Percentiles rank a stretch among this genome's conserved stretches.
Evolutionary conservation across 345 rosid genomes (phyloP).

Genomic region (Corchorus olitorius): DNA sequence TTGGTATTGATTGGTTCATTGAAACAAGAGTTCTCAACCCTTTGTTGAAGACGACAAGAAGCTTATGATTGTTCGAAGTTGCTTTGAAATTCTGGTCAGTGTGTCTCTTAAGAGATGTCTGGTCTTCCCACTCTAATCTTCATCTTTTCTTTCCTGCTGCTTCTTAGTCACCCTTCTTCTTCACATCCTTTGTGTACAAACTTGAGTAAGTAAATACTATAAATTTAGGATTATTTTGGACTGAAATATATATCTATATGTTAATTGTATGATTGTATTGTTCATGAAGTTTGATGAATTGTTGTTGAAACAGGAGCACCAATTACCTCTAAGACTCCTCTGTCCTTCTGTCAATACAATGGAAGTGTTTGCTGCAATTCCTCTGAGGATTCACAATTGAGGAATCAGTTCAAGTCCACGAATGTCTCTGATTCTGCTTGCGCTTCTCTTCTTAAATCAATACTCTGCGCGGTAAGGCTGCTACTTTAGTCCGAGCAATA

Average conservation of each 20-base stretch:
- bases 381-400: conserved; percentile 7
- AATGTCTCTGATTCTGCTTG: conserved; percentile 14
- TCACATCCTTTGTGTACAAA: neutral
- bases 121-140: conserved; percentile 1
- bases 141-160: conserved; percentile 9
- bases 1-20: neutral
- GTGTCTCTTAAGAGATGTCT: neutral
- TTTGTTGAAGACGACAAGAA: neutral
- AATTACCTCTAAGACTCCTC: conserved; percentile 1
- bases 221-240: no score
- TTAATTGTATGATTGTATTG: neutral
- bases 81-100: neutral
- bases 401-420: conserved; percentile 9
- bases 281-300: neutral
- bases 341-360: conserved; percentile 16
- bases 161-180: neutral
- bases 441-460: conserved; percentile 14
- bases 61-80: neutral
- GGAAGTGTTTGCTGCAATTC: conserved; percentile 20
- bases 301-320: conserved; percentile 21
- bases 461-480: conserved; percentile 19
- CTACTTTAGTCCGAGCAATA: neutral
- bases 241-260: no score
- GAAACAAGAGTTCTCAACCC: neutral
- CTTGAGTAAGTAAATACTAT: neutral